Evolutionary conservation across 192 early-diverging fungal species (phyloP), one percentile per base, ranked within the genome.

Genomic region (Umbelopsis vinacea): DNA sequence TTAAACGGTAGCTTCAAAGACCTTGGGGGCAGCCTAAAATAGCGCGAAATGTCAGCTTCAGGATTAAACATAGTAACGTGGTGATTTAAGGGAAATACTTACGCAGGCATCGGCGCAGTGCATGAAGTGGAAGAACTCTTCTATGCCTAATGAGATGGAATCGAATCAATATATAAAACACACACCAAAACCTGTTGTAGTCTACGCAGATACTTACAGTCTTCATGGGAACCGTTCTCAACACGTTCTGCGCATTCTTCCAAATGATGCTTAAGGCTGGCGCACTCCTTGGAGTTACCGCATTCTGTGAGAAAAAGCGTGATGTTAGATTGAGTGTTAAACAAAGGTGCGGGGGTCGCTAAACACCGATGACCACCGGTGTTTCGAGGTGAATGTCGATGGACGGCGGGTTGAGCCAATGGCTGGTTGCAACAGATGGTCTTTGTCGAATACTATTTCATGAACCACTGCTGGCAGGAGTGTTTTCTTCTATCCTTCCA

Each of bases 41-140:
- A 43, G 24, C 70, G 15, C n/a, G 19, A 50, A 50, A 50, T 17
- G 48, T 50, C n/a, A 50, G 11, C 40, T 11, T 43, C 1, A 4
- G 11, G 40, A 4, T 43, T 4, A 1, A 7, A 43, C 6, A 6
- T 43, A n/a, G n/a, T 1, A 43, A 43, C 11, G 40, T 1, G 2
- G 40, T 43, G 11, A 43, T 43, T 1, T 43, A 43, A n/a, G 11
- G 6, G 40, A 43, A 43, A 11, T 71, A 92, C 90, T 89, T 91
- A 92, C 91, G 80, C 92, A 93, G 60, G 88, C 73, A 79, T 92
- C 89, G 53, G 90, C 91, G 76, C 90, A 92, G 84, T 94, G 90
- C 84, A 92, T 80, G 74, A 94, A 89, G 85, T 92, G 92, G 74
- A 92, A 89, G 69, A 94, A 76, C 82, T 94, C 92, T 74, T 94